These are phyloP conservation scores for Zasmidium citrigriseum DNA, from an alignment of 2,329 filamentous ascomycete species.

Conservation along the genomic window DNA sequence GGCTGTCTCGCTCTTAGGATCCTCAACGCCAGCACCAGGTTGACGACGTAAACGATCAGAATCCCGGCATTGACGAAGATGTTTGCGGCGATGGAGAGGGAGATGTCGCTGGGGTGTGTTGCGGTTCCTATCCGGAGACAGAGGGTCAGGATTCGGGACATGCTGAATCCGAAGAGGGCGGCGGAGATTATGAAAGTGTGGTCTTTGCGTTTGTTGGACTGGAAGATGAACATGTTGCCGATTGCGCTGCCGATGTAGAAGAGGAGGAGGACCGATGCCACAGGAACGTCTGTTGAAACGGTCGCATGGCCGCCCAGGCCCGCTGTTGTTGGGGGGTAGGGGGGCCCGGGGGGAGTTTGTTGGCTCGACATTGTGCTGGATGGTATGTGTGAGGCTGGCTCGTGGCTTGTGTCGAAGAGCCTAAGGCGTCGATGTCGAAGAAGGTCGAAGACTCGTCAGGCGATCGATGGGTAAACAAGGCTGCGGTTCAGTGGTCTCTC, in stretches of 20 bases:
- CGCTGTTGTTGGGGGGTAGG: slow-evolving; percentile 31
- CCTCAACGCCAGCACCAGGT: slow-evolving; percentile 32
- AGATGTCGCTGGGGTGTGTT: slow-evolving; percentile 29
- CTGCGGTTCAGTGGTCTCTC: neutral
- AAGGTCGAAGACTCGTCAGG: neutral
- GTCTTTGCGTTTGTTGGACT: slow-evolving; percentile 37
- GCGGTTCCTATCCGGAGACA: slow-evolving; percentile 38
- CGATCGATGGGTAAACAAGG: neutral
- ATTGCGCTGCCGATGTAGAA: slow-evolving; percentile 44
- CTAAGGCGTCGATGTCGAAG: neutral
- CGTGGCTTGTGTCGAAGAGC: too few species aligned
- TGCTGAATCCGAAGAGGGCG: slow-evolving; percentile 47
- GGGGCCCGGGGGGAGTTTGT: slow-evolving; percentile 22
- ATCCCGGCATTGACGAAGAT: slow-evolving; percentile 36
- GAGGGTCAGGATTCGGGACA: slow-evolving; percentile 44
- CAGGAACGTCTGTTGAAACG: slow-evolving; percentile 42
- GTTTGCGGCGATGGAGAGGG: slow-evolving; percentile 31
- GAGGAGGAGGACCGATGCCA: slow-evolving; percentile 42
- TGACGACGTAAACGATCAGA: slow-evolving; percentile 34
- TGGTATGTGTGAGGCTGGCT: too few species aligned
- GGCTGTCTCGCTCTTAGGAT: slow-evolving; percentile 31
- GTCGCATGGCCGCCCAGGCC: slow-evolving; percentile 40
- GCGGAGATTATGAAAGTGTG: slow-evolving; percentile 46
- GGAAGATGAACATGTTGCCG: slow-evolving; percentile 45
- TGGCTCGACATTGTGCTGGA: neutral